These are phyloP conservation scores for Akanthomyces lecanii DNA, from an alignment of 2,329 filamentous ascomycete species.

Conservation along the genomic window DNA sequence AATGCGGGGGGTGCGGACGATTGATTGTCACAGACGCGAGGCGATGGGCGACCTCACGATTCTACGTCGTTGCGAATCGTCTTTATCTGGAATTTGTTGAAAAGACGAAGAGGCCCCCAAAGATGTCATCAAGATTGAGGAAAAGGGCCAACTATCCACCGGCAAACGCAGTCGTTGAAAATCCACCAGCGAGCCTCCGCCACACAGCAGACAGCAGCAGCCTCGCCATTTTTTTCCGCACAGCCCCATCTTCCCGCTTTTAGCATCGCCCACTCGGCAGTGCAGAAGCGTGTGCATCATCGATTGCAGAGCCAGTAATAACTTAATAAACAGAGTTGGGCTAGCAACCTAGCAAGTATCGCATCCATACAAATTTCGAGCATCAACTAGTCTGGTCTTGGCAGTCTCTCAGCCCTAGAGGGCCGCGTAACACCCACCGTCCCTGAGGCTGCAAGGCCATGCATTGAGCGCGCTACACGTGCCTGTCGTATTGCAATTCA, in stretches of 20 bases:
- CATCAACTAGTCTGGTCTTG: not conserved
- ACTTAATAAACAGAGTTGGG: not conserved
- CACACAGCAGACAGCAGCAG: not conserved
- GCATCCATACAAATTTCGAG: not conserved
- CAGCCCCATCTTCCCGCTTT: constrained; percentile 12
- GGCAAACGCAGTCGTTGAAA: not conserved
- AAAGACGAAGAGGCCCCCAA: not conserved
- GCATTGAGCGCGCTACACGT: not conserved
- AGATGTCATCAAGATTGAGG: not conserved
- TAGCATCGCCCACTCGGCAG: constrained; percentile 8
- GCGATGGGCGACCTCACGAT: no score
- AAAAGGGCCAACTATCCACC: not conserved
- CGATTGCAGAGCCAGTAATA: not conserved
- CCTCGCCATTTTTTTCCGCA: not conserved
- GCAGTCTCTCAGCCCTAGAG: constrained; percentile 1
- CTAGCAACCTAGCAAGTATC: not conserved
- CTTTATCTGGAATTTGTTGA: not conserved
- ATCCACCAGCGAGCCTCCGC: constrained; percentile 7
- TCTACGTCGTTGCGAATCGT: no score
- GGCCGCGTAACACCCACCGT: constrained; percentile 1
- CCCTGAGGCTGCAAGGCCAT: not conserved
- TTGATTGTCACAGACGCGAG: not conserved
- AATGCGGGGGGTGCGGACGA: not conserved
- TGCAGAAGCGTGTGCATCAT: constrained; percentile 7
- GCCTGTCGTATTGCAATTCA: not conserved